A percentile compares a stretch with the other conserved stretches of the same genome.
These are phyloP conservation scores for Tinospora cordifolia DNA, from an alignment of 164 flowering plant species.

Conservation along the genomic window DNA sequence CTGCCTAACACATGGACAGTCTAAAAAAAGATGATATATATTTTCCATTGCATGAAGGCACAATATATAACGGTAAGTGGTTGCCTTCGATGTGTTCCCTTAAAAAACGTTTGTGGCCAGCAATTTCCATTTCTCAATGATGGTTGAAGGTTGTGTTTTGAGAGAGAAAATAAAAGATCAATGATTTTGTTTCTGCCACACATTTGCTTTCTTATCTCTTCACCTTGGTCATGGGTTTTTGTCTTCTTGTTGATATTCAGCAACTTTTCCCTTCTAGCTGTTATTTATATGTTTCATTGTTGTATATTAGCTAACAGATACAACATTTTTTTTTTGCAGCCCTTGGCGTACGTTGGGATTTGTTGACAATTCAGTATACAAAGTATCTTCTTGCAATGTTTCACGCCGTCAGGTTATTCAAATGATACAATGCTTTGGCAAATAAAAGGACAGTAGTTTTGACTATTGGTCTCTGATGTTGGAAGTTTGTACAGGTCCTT, in stretches of 20 bases:
- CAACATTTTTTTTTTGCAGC: constrained; percentile 34
- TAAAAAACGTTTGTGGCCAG: neutral
- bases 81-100: no score
- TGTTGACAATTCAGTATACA: constrained; percentile 71
- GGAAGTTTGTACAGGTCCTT: constrained; percentile 45
- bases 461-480: constrained; percentile 7
- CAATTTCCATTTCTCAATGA: neutral
- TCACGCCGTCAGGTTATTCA: constrained; percentile 79
- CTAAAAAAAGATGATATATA: no score
- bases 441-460: neutral
- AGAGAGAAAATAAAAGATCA: neutral
- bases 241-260: neutral
- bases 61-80: no score
- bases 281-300: neutral
- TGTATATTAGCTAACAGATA: neutral
- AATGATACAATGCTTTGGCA: constrained; percentile 12
- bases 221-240: neutral
- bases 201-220: neutral
- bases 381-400: constrained; percentile 42
- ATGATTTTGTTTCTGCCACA: neutral
- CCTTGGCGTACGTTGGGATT: constrained; percentile 72
- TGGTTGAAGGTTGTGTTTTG: neutral
- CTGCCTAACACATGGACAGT: no score
- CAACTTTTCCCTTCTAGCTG: neutral
- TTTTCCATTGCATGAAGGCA: no score